Evolutionary conservation across 306 rosid genomes (phyloP), one percentile per base, ranked within the genome.

Genomic region (Arachis hypogaea): DNA sequence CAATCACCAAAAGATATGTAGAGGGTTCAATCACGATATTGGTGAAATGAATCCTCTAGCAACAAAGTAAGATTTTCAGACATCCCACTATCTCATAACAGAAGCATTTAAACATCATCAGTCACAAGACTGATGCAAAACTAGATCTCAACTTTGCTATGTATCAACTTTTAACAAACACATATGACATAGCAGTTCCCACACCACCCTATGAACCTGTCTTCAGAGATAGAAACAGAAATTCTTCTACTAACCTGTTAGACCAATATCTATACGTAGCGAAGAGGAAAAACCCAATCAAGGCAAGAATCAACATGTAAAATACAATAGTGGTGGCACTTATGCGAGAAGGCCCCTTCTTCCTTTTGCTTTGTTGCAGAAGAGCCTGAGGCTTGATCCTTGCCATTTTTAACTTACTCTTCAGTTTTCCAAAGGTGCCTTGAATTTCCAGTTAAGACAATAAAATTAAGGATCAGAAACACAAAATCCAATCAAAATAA

Each of bases 311-410:
- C 84, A 88, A 82, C 43, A 69, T 14, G 62, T 84, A 84, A 59
- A 85, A 68, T 55, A 84, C 64, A 75, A 82, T 68, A 69, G 89
- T 82, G 0, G 84, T 42, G 57, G 57, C 72, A 54, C 85, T 81
- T 38, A 82, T 77, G 66, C 89, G 86, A 10, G 89, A 68, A 29
- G 93, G 93, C 16, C 89, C 93, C 77, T 88, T 88, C 78, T 88
- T 88, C 82, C 86, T 88, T 83, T 88, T 88, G 88, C 93, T 88
- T 81, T 88, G 93, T 70, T 86, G 93, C 52, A 88, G 80, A 77
- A 86, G 79, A 73, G 93, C 79, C 84, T 86, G 91, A 47, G 93
- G 93, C 67, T 88, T 88, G 56, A 88, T 88, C 89, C 88, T 88
- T 29, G 85, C 93, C 93, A 88, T 88, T 7, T 88, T 7, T 47